Conservation (phyloP, 176 grass and related monocot genomes). For the Juncus effusus region DNA sequence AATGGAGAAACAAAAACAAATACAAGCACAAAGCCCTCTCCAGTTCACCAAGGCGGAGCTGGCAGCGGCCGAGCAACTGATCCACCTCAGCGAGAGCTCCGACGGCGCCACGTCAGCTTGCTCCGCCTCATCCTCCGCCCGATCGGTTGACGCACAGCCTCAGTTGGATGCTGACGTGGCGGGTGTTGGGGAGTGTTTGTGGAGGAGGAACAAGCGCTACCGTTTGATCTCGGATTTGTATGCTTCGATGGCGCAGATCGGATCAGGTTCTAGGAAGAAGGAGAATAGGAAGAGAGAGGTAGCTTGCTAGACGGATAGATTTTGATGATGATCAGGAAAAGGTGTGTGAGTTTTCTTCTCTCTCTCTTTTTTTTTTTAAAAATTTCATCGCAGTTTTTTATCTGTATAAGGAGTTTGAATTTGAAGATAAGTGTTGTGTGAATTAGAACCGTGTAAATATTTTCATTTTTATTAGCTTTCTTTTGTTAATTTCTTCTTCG, state of each 20-base stretch:
- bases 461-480: too few relatives aligned
- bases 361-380: not conserved
- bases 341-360: constrained; percentile 18
- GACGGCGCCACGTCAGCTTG: not conserved
- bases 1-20: not conserved
- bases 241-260: constrained; percentile 17
- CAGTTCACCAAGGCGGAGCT: constrained; percentile 40
- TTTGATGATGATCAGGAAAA: not conserved
- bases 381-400: not conserved
- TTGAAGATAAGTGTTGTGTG: constrained; percentile 10
- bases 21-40: not conserved
- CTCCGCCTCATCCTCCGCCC: constrained; percentile 27
- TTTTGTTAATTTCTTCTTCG: too few relatives aligned
- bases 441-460: not conserved
- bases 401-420: not conserved
- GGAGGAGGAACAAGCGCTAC: constrained; percentile 36
- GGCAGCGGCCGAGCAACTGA: constrained; percentile 32
- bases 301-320: constrained; percentile 3
- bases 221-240: constrained; percentile 53
- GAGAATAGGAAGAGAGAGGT: not conserved
- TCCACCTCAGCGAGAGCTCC: constrained; percentile 33
- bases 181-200: constrained; percentile 20
- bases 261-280: constrained; percentile 6
- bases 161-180: constrained; percentile 2
- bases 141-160: not conserved